phyloP scores from a whole-genome alignment of 2,329 filamentous ascomycete genomes.

The Coniochaeta prunicola region DNA sequence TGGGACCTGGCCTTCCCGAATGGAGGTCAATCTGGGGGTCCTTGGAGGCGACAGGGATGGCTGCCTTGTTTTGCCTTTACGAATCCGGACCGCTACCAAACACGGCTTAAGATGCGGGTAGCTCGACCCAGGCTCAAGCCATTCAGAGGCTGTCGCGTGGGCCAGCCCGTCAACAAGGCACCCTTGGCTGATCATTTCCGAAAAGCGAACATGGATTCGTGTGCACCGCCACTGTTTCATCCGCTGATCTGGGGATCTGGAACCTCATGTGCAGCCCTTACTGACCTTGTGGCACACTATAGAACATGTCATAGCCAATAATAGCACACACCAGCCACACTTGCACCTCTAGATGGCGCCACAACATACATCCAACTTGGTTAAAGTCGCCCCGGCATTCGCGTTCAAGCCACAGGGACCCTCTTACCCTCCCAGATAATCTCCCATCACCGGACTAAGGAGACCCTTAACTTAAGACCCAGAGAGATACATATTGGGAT shows the following conservation, averaged over 20 bases:
- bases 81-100: background rate
- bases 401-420: background rate
- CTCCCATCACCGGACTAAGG: background rate
- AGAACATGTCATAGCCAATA: background rate
- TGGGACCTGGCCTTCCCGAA: background rate
- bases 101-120: background rate
- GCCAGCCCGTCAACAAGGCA: background rate
- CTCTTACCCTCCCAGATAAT: background rate
- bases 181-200: background rate
- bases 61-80: background rate
- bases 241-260: conserved; percentile 2
- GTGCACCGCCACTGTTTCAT: conserved; percentile 2
- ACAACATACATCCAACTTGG: too few species aligned
- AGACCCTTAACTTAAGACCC: background rate
- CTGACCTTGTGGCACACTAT: background rate
- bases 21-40: background rate
- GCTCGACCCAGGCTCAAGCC: background rate
- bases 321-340: conserved; percentile 1
- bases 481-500: background rate
- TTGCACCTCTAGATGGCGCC: background rate
- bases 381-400: too few species aligned
- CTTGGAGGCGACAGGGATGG: background rate
- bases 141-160: background rate
- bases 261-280: background rate
- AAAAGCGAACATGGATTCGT: background rate